Percentiles rank a stretch among this genome's conserved stretches.
These are phyloP conservation scores for Mycena filopes DNA, from an alignment of 768 basidiomycete species.

Conservation along the genomic window DNA sequence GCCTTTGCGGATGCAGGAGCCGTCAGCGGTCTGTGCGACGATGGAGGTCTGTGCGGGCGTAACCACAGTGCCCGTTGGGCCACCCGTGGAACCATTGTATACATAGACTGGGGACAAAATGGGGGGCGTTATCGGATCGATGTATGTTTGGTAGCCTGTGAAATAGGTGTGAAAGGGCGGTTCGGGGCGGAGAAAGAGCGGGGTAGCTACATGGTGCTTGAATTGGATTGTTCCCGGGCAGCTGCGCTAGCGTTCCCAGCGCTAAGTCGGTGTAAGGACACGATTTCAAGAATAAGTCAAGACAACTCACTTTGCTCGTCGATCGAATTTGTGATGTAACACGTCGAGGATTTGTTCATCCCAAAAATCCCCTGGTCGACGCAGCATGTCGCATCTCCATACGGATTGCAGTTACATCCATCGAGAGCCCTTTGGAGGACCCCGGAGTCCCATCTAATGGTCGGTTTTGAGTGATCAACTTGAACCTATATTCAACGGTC, in stretches of 20 bases:
- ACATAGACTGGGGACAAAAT: slow-evolving; percentile 41
- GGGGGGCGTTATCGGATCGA: slow-evolving; percentile 39
- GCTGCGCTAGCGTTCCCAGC: slow-evolving; percentile 28
- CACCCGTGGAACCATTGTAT: slow-evolving; percentile 33
- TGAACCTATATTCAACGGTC: not conserved
- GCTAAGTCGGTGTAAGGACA: slow-evolving; percentile 14
- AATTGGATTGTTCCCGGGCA: slow-evolving; percentile 45
- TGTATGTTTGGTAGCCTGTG: slow-evolving; percentile 40
- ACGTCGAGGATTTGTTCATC: slow-evolving; percentile 33
- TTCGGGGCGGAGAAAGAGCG: not conserved
- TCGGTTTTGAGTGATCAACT: not conserved
- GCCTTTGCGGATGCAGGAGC: slow-evolving; percentile 40
- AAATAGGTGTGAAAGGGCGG: not conserved
- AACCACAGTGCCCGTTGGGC: slow-evolving; percentile 36
- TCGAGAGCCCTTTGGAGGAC: slow-evolving; percentile 52
- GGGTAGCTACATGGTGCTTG: slow-evolving; percentile 34
- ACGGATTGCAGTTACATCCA: slow-evolving; percentile 41
- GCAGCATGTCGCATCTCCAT: slow-evolving; percentile 39
- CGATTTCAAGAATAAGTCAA: slow-evolving; percentile 1
- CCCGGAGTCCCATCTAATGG: slow-evolving; percentile 50
- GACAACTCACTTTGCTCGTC: slow-evolving; percentile 34
- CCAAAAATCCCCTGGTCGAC: slow-evolving; percentile 36
- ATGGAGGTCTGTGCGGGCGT: slow-evolving; percentile 37
- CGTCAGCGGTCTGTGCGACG: slow-evolving; percentile 35
- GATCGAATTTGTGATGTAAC: slow-evolving; percentile 36